A percentile compares a stretch with the other conserved stretches of the same genome.
Evolutionary conservation across 2,329 filamentous ascomycete species (phyloP).

Genomic region (Penicillium hesseltinei): DNA sequence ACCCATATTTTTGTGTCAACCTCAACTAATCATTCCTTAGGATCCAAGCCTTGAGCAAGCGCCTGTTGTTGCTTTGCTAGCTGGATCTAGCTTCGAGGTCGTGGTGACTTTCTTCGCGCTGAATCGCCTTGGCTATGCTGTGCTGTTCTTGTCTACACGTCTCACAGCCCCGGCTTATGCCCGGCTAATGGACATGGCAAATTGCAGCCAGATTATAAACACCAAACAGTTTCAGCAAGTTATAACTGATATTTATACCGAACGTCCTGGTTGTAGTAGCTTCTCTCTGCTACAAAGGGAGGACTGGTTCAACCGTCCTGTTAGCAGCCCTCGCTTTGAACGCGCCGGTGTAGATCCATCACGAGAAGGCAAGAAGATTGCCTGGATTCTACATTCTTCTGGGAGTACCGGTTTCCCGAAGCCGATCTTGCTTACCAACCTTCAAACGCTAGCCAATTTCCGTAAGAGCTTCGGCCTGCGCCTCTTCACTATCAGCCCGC

Average conservation of each 20-base stretch:
- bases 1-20: rapidly evolving
- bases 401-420: constrained; percentile 63
- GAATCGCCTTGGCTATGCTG: constrained; percentile 55
- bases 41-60: constrained; percentile 32
- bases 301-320: constrained; percentile 22
- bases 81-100: constrained; percentile 55
- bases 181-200: constrained; percentile 45
- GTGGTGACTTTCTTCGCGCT: constrained; percentile 56
- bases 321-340: constrained; percentile 5
- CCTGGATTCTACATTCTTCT: constrained; percentile 49
- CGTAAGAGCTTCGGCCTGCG: constrained; percentile 45
- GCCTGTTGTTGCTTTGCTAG: constrained; percentile 52
- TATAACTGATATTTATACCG: constrained; percentile 15
- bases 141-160: constrained; percentile 55
- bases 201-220: constrained; percentile 31
- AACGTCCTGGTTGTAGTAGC: constrained; percentile 22
- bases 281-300: constrained; percentile 20
- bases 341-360: constrained; percentile 19
- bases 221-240: constrained; percentile 22
- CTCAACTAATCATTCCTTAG: not conserved
- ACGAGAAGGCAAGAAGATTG: constrained; percentile 36
- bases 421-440: constrained; percentile 59
- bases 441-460: constrained; percentile 50
- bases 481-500: constrained; percentile 54
- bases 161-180: constrained; percentile 53